phyloP scores from a whole-genome alignment of 2,329 filamentous ascomycete genomes.

The Cadophora malorum region DNA sequence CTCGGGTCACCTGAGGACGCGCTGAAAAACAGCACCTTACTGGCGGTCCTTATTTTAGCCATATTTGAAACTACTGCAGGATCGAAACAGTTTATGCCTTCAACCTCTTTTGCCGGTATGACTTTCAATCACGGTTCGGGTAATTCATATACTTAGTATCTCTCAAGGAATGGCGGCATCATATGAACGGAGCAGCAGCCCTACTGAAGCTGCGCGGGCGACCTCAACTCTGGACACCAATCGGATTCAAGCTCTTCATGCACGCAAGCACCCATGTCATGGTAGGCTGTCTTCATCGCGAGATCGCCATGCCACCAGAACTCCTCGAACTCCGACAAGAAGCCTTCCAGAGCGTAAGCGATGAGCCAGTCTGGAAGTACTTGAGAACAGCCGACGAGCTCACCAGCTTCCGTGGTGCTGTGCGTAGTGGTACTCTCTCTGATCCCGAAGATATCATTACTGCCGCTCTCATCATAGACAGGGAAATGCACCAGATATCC shows the following conservation, averaged over 20 bases:
- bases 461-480: constrained; percentile 23
- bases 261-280: constrained; percentile 59
- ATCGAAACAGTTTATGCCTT: not conserved
- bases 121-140: not conserved
- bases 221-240: constrained; percentile 53
- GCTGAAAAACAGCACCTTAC: not conserved
- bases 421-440: not conserved
- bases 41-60: not conserved
- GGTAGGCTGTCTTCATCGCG: constrained; percentile 58
- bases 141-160: constrained; percentile 43
- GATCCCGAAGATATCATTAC: not conserved
- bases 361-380: constrained; percentile 51
- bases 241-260: constrained; percentile 59
- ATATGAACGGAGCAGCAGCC: constrained; percentile 59
- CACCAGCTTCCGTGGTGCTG: not conserved
- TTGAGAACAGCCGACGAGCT: constrained; percentile 45
- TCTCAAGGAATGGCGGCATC: constrained; percentile 58
- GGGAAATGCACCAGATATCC: constrained; percentile 23
- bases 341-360: constrained; percentile 48
- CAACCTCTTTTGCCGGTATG: too few relatives aligned
- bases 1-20: not conserved
- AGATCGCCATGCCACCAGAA: constrained; percentile 55
- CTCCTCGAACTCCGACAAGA: constrained; percentile 55
- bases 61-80: not conserved
- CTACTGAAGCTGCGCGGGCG: constrained; percentile 56